Evolutionary conservation across 352 stramenopile species (phyloP), one percentile per base, ranked within the genome.

Genomic region (Globisporangium acanthophoron): DNA sequence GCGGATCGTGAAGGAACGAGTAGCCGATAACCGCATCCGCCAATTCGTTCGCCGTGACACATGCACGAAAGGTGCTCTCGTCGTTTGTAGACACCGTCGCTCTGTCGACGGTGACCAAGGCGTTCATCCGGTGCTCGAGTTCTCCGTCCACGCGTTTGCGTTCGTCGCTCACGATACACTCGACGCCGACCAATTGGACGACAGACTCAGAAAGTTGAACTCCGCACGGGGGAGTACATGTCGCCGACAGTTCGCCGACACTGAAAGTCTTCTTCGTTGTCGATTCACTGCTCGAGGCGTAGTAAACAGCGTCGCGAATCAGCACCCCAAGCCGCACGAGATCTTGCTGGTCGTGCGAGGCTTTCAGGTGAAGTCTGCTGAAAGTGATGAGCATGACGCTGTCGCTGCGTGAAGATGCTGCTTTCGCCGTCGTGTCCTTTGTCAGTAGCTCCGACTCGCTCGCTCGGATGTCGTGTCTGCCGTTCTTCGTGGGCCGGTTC

Each of bases 371-470:
- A 3, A 78, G 58, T 47, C 54, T 76, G 54, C 59, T 76, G 29
- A 62, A 55, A 11, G 71, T 83, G 33, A 80, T 29, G 29, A 83
- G 51, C 40, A 65, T 71, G 24, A 61, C 12, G 35, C 39, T 12
- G 24, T 54, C 52, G 13, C n/a, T 6, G 46, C 29, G 11, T 3
- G 43, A 48, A 20, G 43, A 27, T 13, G 18, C 27, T 15, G 16
- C 20, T 29, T 18, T 20, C 40, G 27, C 40, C 7, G 21, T 24
- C 21, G 21, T 24, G 21, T 24, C 21, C 21, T 24, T 24, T 24
- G 21, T 24, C 21, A 35, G 43, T 16, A 41, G 3, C 31, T 18
- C 58, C 39, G 3, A 16, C 21, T 64, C 21, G 15, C 21, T 49
- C 35, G 9, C 5, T 20, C 1, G 24, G 21, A 6, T 52, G 16